Conservation (phyloP, 371 early-diverging fungal genomes). For the Mucor velutinosus region DNA sequence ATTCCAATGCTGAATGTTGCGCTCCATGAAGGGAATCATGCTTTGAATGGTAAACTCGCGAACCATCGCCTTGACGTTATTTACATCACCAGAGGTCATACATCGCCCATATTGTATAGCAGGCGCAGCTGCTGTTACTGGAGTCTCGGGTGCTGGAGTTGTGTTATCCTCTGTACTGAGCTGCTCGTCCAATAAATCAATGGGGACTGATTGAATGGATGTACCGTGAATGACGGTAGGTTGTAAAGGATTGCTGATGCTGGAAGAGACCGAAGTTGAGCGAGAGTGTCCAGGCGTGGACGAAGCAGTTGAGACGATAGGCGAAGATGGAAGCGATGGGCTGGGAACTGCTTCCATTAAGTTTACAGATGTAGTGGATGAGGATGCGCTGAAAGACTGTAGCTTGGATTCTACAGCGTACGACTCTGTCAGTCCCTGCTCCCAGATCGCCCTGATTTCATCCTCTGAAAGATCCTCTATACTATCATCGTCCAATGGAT, state of each 20-base stretch:
- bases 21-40: slow-evolving; percentile 89
- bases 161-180: slow-evolving; percentile 8
- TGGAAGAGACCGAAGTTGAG: slow-evolving; percentile 23
- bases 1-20: slow-evolving; percentile 85
- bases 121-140: slow-evolving; percentile 1
- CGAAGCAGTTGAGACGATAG: slow-evolving; percentile 7
- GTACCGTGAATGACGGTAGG: slow-evolving; percentile 16
- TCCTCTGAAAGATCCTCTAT: slow-evolving; percentile 19
- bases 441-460: slow-evolving; percentile 24
- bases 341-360: not conserved
- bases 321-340: slow-evolving; percentile 9
- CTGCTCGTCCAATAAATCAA: slow-evolving; percentile 6
- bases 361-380: not conserved
- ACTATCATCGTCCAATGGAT: slow-evolving; percentile 31
- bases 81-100: slow-evolving; percentile 58
- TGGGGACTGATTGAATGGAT: slow-evolving; percentile 20
- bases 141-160: slow-evolving; percentile 11
- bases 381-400: slow-evolving; percentile 14
- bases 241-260: slow-evolving; percentile 9
- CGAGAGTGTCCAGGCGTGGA: slow-evolving; percentile 27
- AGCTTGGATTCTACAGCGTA: slow-evolving; percentile 36
- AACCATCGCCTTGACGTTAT: slow-evolving; percentile 54
- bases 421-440: slow-evolving; percentile 15
- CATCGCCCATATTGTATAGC: slow-evolving; percentile 57
- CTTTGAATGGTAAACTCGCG: slow-evolving; percentile 72